Conservation (phyloP, 139 green algal species). For the Chloropicon primus region DNA sequence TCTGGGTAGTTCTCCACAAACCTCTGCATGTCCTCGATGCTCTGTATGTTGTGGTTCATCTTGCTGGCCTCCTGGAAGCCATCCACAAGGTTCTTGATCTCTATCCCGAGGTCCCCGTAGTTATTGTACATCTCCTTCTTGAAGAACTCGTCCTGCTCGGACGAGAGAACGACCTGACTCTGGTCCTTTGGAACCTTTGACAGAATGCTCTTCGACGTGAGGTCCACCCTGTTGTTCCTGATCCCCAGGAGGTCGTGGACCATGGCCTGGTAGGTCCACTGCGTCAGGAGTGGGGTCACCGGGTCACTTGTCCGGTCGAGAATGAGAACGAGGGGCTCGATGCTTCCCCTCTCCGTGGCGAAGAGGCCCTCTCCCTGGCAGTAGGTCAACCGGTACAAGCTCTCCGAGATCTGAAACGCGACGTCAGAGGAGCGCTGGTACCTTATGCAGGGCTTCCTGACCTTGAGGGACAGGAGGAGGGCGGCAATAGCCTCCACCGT, state of each 20-base stretch:
- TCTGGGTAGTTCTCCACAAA: conserved; percentile 74
- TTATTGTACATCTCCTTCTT: conserved; percentile 47
- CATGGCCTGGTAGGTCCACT: conserved; percentile 77
- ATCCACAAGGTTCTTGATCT: conserved; percentile 43
- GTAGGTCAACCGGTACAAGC: conserved; percentile 30
- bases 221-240: conserved; percentile 33
- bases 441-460: conserved; percentile 43
- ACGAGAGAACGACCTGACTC: conserved; percentile 27
- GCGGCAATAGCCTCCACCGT: conserved; percentile 67
- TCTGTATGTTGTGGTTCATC: conserved; percentile 24
- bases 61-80: conserved; percentile 32
- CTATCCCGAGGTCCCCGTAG: conserved; percentile 67
- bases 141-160: conserved; percentile 55
- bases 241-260: conserved; percentile 82
- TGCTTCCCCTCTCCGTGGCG: conserved; percentile 53
- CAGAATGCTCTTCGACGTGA: conserved; percentile 24
- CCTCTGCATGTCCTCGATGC: conserved; percentile 68
- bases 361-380: conserved; percentile 48
- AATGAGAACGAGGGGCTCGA: conserved; percentile 56
- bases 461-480: conserved; percentile 57
- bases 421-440: conserved; percentile 61
- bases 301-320: conserved; percentile 75
- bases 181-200: conserved; percentile 34
- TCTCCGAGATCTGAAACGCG: conserved; percentile 20
- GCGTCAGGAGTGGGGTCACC: conserved; percentile 69